Evolutionary conservation across 495 filamentous ascomycete species (phyloP).

Genomic region (Tuber brumale): DNA sequence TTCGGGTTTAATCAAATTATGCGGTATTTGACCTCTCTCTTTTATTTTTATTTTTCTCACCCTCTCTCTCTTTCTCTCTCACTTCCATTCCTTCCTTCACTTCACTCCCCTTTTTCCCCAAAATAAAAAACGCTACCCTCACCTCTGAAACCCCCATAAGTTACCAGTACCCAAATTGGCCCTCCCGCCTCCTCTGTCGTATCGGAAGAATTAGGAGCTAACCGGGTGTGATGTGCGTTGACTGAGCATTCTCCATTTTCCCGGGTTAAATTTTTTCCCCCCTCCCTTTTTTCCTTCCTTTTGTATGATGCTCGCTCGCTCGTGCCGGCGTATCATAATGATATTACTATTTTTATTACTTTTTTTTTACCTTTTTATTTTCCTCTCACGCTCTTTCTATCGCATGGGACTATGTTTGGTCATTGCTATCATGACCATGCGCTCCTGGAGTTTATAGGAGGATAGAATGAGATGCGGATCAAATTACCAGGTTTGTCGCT

Average conservation of each 20-base stretch:
- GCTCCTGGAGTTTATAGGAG: not conserved
- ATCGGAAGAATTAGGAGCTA: not conserved
- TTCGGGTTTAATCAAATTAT: not conserved
- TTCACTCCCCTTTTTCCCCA: not conserved
- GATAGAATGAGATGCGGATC: not conserved
- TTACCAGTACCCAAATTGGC: not conserved
- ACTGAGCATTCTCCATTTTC: not conserved
- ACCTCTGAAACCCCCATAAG: not conserved
- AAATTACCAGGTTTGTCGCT: not conserved
- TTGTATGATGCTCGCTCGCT: not conserved
- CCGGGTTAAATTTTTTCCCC: not conserved
- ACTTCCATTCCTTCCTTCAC: too few relatives aligned
- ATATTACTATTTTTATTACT: too few relatives aligned
- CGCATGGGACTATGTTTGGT: not conserved
- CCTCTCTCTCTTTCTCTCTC: too few relatives aligned
- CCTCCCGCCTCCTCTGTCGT: not conserved
- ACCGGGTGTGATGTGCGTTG: not conserved
- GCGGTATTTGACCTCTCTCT: not conserved
- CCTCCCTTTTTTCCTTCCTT: not conserved
- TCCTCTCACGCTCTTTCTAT: too few relatives aligned
- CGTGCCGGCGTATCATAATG: not conserved
- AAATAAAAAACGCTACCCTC: not conserved
- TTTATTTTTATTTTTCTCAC: too few relatives aligned
- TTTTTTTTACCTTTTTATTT: not conserved
- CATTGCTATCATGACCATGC: not conserved